Base-by-base conservation (phyloP, 192 early-diverging fungal species). In the Coemansia sp. region DNA sequence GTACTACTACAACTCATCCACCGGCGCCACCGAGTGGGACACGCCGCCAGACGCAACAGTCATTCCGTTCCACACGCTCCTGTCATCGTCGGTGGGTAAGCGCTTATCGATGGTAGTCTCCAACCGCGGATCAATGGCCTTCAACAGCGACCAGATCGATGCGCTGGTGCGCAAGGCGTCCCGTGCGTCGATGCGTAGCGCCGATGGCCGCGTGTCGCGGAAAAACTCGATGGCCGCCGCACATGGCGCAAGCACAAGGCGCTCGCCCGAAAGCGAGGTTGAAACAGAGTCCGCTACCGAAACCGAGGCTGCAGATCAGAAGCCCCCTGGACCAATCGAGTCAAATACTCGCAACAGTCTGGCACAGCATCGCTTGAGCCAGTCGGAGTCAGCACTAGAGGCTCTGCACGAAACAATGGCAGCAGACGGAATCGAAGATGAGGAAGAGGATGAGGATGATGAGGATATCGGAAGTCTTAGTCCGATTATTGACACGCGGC, bases 1-100 rank as follows among this genome's bases (percentile, higher is more conserved):
- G 7, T 99, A 96, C 71, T 98, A 95, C 79, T 97, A 98, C 85
- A 91, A 95, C 81, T 90, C 94, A 5, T 81, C 81, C 50, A 93
- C 95, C 0, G 89, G 91, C 45, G 84, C 90, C 51, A 95, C 94
- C 38, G 93, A 95, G 74, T 99, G 97, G 97, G 74, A 86, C 25
- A 75, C 86, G 63, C 97, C 97, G 16, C 76, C 82, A 11, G 71
- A 81, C 63, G 90, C 90, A 20, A 85, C 83, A 16, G 84, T 96
- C 19, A 88, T 96, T 48, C 90, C 94, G 7, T 76, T 91, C 57
- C 85, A 86, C 44, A 84, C 86, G 42, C 87, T 92, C 48, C 85
- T 89, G 75, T 84, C 88, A 71, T 91, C 91, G 10, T 83, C 90
- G 6, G 89, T 94, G 20, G 93, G 94, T 7, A 90, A 92, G 64